phyloP scores from a whole-genome alignment of 2,329 filamentous ascomycete species.

The Hypoxylon sp. region DNA sequence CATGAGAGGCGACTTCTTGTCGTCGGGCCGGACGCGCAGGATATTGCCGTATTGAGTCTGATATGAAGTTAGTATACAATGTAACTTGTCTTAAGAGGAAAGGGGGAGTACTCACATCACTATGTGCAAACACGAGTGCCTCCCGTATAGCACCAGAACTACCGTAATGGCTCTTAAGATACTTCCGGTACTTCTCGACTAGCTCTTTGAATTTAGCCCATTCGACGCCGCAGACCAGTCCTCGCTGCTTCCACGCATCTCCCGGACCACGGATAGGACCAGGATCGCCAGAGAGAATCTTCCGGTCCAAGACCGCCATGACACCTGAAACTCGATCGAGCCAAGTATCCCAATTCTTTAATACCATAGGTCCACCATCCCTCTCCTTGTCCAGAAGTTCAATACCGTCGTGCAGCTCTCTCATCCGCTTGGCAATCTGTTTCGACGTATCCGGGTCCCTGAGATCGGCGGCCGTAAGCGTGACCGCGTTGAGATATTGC shows the following conservation, averaged over 20 bases:
- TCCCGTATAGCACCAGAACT: constrained; percentile 74
- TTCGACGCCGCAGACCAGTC: constrained; percentile 83
- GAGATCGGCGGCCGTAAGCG: constrained; percentile 81
- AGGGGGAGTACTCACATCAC: constrained; percentile 75
- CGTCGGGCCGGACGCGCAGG: constrained; percentile 74
- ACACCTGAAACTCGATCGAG: constrained; percentile 73
- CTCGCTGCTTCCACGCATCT: constrained; percentile 73
- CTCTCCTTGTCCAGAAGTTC: constrained; percentile 84
- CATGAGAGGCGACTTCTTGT: constrained; percentile 85
- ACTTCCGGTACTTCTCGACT: constrained; percentile 81
- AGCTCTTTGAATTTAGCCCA: constrained; percentile 82
- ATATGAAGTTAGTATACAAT: constrained; percentile 23
- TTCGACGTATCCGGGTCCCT: constrained; percentile 84
- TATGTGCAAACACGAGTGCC: constrained; percentile 92
- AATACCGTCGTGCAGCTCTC: constrained; percentile 93
- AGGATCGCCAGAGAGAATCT: constrained; percentile 63
- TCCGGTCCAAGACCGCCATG: constrained; percentile 66
- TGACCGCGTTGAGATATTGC: constrained; percentile 87
- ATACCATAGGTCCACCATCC: constrained; percentile 82
- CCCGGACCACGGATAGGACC: constrained; percentile 47
- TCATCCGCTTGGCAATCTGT: constrained; percentile 97
- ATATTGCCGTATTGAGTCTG: constrained; percentile 99
- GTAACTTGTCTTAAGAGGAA: not conserved
- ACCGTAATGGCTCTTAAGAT: constrained; percentile 79
- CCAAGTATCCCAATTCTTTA: constrained; percentile 97